phyloP scores from a whole-genome alignment of 805 yeast genomes.

The Candida sithepensis region DNA sequence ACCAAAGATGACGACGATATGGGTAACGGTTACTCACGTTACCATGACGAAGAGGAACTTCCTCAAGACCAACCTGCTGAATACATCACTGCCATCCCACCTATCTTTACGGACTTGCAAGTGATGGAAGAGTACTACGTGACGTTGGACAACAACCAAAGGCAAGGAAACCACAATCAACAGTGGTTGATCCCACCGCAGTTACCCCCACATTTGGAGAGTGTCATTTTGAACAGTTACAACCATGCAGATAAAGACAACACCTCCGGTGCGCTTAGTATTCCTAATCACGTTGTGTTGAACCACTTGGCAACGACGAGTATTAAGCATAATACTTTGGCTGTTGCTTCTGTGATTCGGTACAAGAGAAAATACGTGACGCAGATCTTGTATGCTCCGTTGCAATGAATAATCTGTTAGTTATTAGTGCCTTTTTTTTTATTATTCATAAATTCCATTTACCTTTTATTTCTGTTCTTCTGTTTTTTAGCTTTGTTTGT shows the following conservation, averaged over 20 bases:
- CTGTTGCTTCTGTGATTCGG: constrained; percentile 88
- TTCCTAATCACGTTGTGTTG: constrained; percentile 91
- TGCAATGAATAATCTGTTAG: too few relatives aligned
- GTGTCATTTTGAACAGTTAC: constrained; percentile 82
- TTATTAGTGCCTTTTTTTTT: constrained; percentile 7
- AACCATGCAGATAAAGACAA: constrained; percentile 64
- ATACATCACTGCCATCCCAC: constrained; percentile 71
- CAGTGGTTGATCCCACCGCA: constrained; percentile 85
- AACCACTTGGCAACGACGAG: constrained; percentile 95
- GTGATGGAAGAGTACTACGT: constrained; percentile 84
- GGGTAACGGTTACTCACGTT: constrained; percentile 77
- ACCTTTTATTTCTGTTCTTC: neutral
- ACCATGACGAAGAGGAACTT: constrained; percentile 56
- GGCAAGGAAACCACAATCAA: constrained; percentile 46
- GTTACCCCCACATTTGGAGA: constrained; percentile 93
- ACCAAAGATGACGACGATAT: constrained; percentile 73
- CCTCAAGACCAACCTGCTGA: constrained; percentile 30
- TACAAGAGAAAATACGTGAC: constrained; percentile 88
- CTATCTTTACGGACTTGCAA: constrained; percentile 78
- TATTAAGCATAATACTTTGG: constrained; percentile 87
- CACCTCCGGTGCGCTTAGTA: constrained; percentile 83
- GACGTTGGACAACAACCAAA: constrained; percentile 67
- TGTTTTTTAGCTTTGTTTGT: neutral
- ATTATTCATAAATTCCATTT: neutral
- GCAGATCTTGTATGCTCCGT: constrained; percentile 87